phyloP scores from a whole-genome alignment of 306 rosid species.

The Lathyrus aphaca region DNA sequence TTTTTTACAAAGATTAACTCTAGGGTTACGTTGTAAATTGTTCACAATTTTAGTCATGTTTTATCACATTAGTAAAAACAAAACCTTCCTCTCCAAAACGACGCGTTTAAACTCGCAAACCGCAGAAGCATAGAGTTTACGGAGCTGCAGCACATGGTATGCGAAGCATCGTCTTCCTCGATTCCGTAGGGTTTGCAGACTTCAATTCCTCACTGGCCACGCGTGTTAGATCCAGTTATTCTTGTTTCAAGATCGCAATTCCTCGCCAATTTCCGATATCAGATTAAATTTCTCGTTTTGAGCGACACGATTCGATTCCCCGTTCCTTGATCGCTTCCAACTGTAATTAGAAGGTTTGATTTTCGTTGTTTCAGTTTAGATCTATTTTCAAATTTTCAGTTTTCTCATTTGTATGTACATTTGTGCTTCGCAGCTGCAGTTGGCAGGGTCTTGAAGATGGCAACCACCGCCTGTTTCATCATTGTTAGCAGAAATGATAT shows the following conservation, averaged over 20 bases:
- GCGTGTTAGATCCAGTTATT: constrained; percentile 17
- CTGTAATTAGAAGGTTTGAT: constrained; percentile 10
- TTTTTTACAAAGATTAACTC: no score
- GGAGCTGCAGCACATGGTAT: no score
- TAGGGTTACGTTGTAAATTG: no score
- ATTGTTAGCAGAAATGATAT: constrained; percentile 95
- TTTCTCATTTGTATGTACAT: constrained; percentile 1
- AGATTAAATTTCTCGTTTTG: constrained; percentile 8
- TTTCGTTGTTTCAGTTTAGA: constrained; percentile 15
- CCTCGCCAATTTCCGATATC: constrained; percentile 10
- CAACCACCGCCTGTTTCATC: constrained; percentile 92
- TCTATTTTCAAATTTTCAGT: not conserved
- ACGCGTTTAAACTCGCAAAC: constrained; percentile 13
- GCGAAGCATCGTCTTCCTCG: not conserved
- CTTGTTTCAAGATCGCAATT: not conserved
- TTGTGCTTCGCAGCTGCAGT: not conserved
- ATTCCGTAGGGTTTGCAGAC: constrained; percentile 23
- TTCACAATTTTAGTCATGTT: no score
- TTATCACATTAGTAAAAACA: no score
- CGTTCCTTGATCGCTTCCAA: constrained; percentile 14
- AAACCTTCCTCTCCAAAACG: not conserved
- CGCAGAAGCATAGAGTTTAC: no score
- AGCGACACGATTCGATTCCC: not conserved
- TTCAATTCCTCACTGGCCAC: not conserved
- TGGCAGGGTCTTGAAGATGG: constrained; percentile 55